Conservation (phyloP, 768 basidiomycete species). For the Suillus discolor region DNA sequence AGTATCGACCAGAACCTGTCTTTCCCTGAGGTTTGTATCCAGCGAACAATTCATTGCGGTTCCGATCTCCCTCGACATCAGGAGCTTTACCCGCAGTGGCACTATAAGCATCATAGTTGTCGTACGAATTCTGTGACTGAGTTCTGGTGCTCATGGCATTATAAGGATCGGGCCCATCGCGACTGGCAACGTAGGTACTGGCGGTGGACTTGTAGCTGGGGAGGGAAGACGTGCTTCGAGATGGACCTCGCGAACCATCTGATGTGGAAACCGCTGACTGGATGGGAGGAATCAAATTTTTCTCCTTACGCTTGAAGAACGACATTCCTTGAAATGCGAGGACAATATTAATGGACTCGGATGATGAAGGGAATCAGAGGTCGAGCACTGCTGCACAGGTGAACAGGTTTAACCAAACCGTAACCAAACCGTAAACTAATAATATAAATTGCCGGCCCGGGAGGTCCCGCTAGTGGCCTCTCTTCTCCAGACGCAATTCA, state of each 20-base stretch:
- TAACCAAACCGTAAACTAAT: neutral
- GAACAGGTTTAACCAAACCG: too few relatives aligned
- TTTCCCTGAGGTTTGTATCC: conserved; percentile 65
- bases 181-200: conserved; percentile 67
- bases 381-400: neutral
- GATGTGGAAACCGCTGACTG: conserved; percentile 32
- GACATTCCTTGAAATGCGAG: conserved; percentile 20
- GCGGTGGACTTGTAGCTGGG: conserved; percentile 53
- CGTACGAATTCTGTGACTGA: conserved; percentile 25
- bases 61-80: conserved; percentile 53
- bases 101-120: conserved; percentile 26
- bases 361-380: neutral
- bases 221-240: conserved; percentile 39
- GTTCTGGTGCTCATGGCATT: conserved; percentile 30
- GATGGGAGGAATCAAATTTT: conserved; percentile 70
- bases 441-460: too few relatives aligned
- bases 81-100: conserved; percentile 9
- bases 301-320: conserved; percentile 65
- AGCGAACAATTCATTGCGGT: conserved; percentile 74
- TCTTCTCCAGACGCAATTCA: too few relatives aligned
- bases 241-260: conserved; percentile 29
- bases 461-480: too few relatives aligned
- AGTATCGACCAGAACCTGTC: conserved; percentile 64
- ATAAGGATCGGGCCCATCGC: conserved; percentile 63
- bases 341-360: neutral